phyloP scores from a whole-genome alignment of 2,329 filamentous ascomycete genomes.

The Hysterium pulicare region DNA sequence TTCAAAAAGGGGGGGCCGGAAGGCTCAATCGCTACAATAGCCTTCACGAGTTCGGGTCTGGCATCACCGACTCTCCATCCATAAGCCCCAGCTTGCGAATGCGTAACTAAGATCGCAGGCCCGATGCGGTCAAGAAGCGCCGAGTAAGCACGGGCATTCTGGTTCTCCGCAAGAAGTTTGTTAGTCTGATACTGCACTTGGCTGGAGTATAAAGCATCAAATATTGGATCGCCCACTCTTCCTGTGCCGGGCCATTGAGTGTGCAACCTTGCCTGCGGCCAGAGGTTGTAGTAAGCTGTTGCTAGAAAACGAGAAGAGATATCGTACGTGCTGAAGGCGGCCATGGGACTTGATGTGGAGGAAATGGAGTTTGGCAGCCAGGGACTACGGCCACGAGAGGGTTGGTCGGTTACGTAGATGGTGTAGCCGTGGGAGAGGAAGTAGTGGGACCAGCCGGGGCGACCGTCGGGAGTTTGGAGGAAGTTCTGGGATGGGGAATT shows the following conservation, averaged over 20 bases:
- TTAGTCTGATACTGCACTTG: not conserved
- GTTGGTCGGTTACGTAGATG: constrained; percentile 45
- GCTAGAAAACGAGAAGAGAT: constrained; percentile 7
- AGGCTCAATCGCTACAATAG: constrained; percentile 37
- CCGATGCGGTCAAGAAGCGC: constrained; percentile 42
- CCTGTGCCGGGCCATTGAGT: constrained; percentile 37
- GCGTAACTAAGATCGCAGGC: constrained; percentile 43
- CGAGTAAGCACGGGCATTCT: too few species aligned
- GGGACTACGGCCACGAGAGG: constrained; percentile 32
- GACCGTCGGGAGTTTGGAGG: constrained; percentile 48
- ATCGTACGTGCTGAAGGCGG: constrained; percentile 3
- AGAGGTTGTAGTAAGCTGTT: constrained; percentile 3
- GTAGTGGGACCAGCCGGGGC: constrained; percentile 47
- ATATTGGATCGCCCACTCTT: constrained; percentile 40
- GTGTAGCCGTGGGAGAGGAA: constrained; percentile 46
- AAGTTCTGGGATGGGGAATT: too few species aligned
- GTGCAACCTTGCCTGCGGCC: constrained; percentile 23
- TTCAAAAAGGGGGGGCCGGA: constrained; percentile 7
- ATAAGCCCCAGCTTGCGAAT: constrained; percentile 46
- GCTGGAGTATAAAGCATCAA: constrained; percentile 41
- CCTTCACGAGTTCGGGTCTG: constrained; percentile 44
- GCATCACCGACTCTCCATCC: constrained; percentile 48
- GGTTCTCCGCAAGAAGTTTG: not conserved
- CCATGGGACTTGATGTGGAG: constrained; percentile 1
- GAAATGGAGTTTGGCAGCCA: constrained; percentile 2